Evolutionary conservation across 2,329 filamentous ascomycete genomes (phyloP), one percentile per base, ranked within the genome.

Genomic region (Pochonia chlamydosporia): DNA sequence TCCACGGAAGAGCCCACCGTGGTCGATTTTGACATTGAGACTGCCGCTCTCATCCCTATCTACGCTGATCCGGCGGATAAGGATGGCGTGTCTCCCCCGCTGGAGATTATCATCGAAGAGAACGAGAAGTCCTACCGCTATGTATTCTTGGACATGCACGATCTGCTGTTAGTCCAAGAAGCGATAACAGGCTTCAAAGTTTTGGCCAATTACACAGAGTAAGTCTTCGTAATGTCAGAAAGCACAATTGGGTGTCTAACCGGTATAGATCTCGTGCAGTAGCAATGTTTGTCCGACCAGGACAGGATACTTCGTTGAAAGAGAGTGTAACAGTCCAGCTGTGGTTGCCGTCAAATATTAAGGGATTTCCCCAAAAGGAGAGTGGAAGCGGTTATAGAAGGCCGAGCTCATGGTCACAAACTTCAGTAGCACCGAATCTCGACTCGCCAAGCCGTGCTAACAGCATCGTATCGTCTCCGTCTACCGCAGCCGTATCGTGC

Each of bases 171-270:
- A 20, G 59, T 61, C 24, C 59, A 61, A 46, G 56, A 59, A 40
- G 58, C 52, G 10, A 45, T 59, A 6, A 60, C 57, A 3, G 57
- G 57, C 1, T 61, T 55, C 48, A 55, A 54, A 40, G 52, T 52
- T 1, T 52, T 47, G 31, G 52, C 37, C 3, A 24, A 13, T 14
- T 40, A 40, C 7, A 40, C 37, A 20, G 16, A 40, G 37, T 40
- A 14, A 20, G 37, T 40, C 48, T 9, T 42, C 28, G 9, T 57
- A 59, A 24, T 48, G 43, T 33, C 49, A 56, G 54, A 56, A 43
- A 21, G 25, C 50, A 8, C 51, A 47, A 13, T 45, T 36, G 25
- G 52, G 20, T 10, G 9, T 23, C 37, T 23, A 40, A 40, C 37
- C 3, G 7, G 16, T 7, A 9, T 11, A 25, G 37, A 40, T 23